Base-by-base conservation (phyloP, 352 stramenopile species). In the Phytophthora sansomeana region DNA sequence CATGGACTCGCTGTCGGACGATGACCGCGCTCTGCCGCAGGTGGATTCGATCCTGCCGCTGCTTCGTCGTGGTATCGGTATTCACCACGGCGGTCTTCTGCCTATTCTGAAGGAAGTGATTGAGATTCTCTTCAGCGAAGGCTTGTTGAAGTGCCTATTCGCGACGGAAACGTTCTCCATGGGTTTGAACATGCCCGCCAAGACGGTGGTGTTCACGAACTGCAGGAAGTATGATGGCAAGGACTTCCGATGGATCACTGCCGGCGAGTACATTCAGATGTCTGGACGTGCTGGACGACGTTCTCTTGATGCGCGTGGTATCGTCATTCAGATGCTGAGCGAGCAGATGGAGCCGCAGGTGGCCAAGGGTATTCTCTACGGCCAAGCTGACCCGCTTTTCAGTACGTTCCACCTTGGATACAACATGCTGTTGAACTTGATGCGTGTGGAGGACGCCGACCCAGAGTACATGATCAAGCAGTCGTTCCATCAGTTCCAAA, bases 361-460 rank as follows among this genome's bases (percentile, higher is more conserved):
- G 16, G 97, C 92, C 53, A 99, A 99, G 68, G 87, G 88, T 33
- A 98, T 97, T 67, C 58, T 98, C 30, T 98, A 97, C 57, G 91
- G 86, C 51, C 76, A 92, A 63, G 76, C 78, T 0, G 78, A 91
- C 41, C 74, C 80, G 38, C 65, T 93, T 6, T 87, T 91, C 56
- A 92, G 79, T 81, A 81, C 78, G 2, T 99, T 99, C 81, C 93
- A 98, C 73, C 96, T 99, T 52, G 97, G 92, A 21, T 99, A 99
- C 87, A 99, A 99, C 81, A 99, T 99, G 98, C 80, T 99, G 44
- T 77, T 99, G 16, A 99, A 99, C 74, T 88, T 99, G 81, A 91
- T 99, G 83, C 90, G 98, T 48, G 97, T 99, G 13, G 97, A 99
- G 83, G 90, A 96, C 57, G 85, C 83, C 16, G 97, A 98, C 67